Base-by-base conservation (phyloP, 352 stramenopile species). In the Globisporangium orthogonon region DNA sequence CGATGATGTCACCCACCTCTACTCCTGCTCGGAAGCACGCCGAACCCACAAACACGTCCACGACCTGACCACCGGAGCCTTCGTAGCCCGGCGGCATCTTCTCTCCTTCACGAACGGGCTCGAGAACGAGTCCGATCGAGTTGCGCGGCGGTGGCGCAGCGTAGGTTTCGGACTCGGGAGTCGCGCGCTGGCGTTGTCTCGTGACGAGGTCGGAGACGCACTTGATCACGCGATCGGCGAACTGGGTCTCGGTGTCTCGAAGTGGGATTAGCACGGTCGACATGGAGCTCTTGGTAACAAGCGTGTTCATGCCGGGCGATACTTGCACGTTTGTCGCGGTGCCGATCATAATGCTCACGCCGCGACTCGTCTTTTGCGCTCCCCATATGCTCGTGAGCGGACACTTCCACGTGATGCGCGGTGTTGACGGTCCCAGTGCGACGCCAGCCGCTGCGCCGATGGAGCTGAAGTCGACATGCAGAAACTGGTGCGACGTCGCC, bases 401-500 rank as follows among this genome's bases (percentile, higher is more conserved):
- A 33, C 65, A 83, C 31, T 75, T 79, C 75, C 72, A 83, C 31
- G 71, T 69, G 23, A 85, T 68, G 0, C 71, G 67, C 14, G 70
- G 70, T 2, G 68, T 54, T 0, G 63, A 56, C 11, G 65, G 37
- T 3, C 52, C 65, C 17, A 57, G 49, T 0, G 56, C 62, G 11
- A 65, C 31, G 4, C 45, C 54, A 2, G 56, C 62, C 4, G 75
- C 68, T 1, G 61, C 58, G 0, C 61, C 62, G 17, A 70, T 66
- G 2, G 60, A 60, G 44, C 62, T 78, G 52, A 68, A 78, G 49
- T 85, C 71, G 6, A 85, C 66, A 45, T 71, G 74, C 43, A 94
- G 71, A 39, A 92, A 71, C 43, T 89, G 83, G 52, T 90, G 70
- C 10, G 85, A 91, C 0, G 78, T 94, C 11, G 74, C 81, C 3